Base-by-base conservation (phyloP, 371 early-diverging fungal genomes). In the Mortierella sp. region DNA sequence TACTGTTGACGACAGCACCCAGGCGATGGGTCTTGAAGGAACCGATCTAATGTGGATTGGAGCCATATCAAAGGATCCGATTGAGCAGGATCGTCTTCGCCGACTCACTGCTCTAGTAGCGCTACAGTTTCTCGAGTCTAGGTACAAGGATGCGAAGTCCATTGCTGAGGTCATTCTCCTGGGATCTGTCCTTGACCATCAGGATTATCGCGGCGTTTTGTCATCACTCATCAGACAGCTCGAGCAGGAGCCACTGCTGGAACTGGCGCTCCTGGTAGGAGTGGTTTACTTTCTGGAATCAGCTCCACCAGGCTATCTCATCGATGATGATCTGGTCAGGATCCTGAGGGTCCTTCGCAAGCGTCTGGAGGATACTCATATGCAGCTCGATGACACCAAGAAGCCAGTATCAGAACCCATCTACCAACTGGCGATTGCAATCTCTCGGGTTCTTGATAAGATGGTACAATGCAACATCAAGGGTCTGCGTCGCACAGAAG, bases 401-500 rank as follows among this genome's bases (percentile, higher is more conserved):
- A 57, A 76, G 50, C 50, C 45, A 14, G 58, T 42, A 9, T 19
- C 57, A 19, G n/a, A 44, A 11, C 63, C 44, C 14, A 21, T 54
- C 47, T 63, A 72, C 72, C 63, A 48, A 5, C 72, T 77, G n/a
- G 34, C 44, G n/a, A 34, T 77, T 42, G 63, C 63, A 34, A 14
- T 77, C 16, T 77, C 73, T n/a, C 60, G 73, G 45, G 60, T 77
- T 45, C 63, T 77, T 31, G 78, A 77, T 31, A 72, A 24, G 28
- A 77, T 77, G 72, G 78, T 48, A 3, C 34, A 72, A 6, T 11
- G n/a, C 65, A 48, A 77, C 14, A 45, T 77, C 48, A 34, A 57
- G 47, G 78, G 57, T 47, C 19, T 77, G 63, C 19, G 72, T 26
- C 78, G 78, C 14, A 48, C 24, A 3, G 50, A 60, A 24, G 31